Conservation (phyloP, 73 alveolate genomes). For the Durusdinium trenchii region DNA sequence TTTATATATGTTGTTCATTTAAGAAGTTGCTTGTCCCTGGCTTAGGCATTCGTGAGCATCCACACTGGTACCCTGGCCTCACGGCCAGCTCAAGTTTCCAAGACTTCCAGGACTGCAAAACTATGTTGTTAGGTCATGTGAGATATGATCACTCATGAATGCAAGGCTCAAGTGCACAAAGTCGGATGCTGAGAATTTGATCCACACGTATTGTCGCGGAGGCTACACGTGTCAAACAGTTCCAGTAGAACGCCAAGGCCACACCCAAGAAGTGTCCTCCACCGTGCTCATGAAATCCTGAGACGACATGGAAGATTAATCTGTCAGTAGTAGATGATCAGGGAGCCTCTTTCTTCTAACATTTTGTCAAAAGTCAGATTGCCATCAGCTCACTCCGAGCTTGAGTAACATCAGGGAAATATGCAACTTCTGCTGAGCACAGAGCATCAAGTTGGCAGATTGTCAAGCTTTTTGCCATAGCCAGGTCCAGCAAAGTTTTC, state of each 20-base stretch:
- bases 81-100: slow-evolving; percentile 35
- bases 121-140: neutral
- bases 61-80: slow-evolving; percentile 77
- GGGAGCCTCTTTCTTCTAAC: too few species aligned
- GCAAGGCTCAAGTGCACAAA: slow-evolving; percentile 78
- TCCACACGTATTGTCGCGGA: neutral
- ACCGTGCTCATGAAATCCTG: slow-evolving; percentile 17
- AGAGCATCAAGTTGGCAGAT: too few species aligned
- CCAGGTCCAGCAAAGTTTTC: too few species aligned
- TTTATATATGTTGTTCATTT: neutral
- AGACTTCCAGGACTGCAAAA: slow-evolving; percentile 41
- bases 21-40: neutral
- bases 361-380: too few species aligned
- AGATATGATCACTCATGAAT: neutral
- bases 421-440: too few species aligned
- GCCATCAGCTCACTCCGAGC: too few species aligned
- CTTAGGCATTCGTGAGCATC: slow-evolving; percentile 69
- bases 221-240: neutral
- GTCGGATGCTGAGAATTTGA: neutral
- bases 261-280: slow-evolving; percentile 71
- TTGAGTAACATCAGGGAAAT: too few species aligned
- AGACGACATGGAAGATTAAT: too few species aligned
- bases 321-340: too few species aligned
- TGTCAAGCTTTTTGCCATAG: too few species aligned
- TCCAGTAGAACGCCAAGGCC: slow-evolving; percentile 11